Evolutionary conservation across 2,329 filamentous ascomycete species (phyloP).

Genomic region (Zymoseptoria ardabiliae): DNA sequence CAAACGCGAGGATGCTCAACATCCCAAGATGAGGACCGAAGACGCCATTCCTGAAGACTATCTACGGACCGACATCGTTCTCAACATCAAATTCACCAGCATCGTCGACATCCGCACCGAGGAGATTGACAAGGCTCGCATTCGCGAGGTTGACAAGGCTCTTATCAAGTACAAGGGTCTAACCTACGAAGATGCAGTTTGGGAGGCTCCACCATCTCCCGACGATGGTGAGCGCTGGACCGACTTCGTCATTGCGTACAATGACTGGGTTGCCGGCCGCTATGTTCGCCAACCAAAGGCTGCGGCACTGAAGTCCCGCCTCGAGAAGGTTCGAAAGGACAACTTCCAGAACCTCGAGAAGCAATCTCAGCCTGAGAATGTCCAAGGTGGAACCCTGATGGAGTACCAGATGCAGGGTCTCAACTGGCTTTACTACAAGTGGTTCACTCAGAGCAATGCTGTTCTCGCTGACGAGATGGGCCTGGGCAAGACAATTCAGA

Average conservation of each 20-base stretch:
- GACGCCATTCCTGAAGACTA: slow-evolving; percentile 86
- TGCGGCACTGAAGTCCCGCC: slow-evolving; percentile 55
- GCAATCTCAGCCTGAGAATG: slow-evolving; percentile 61
- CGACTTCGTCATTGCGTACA: slow-evolving; percentile 76
- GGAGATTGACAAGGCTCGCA: slow-evolving; percentile 62
- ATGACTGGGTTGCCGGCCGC: slow-evolving; percentile 74
- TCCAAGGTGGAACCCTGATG: slow-evolving; percentile 80
- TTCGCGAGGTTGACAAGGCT: slow-evolving; percentile 64
- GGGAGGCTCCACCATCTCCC: slow-evolving; percentile 69
- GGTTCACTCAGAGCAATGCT: slow-evolving; percentile 71
- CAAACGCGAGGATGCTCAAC: slow-evolving; percentile 56
- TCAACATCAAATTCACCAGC: slow-evolving; percentile 65
- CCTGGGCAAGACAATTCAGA: slow-evolving; percentile 91
- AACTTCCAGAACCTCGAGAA: slow-evolving; percentile 63
- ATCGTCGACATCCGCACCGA: slow-evolving; percentile 53
- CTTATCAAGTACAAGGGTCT: slow-evolving; percentile 90
- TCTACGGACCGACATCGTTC: slow-evolving; percentile 78
- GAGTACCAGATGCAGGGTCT: slow-evolving; percentile 86
- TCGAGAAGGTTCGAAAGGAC: slow-evolving; percentile 60
- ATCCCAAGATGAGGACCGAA: slow-evolving; percentile 62
- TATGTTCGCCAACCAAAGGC: slow-evolving; percentile 58
- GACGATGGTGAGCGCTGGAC: slow-evolving; percentile 63
- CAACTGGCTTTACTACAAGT: slow-evolving; percentile 93
- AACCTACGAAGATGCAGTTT: slow-evolving; percentile 81
- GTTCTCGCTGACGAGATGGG: slow-evolving; percentile 98